These are phyloP conservation scores for Sclerotinia sclerotiorum DNA, from an alignment of 2,329 filamentous ascomycete species.

Conservation along the genomic window DNA sequence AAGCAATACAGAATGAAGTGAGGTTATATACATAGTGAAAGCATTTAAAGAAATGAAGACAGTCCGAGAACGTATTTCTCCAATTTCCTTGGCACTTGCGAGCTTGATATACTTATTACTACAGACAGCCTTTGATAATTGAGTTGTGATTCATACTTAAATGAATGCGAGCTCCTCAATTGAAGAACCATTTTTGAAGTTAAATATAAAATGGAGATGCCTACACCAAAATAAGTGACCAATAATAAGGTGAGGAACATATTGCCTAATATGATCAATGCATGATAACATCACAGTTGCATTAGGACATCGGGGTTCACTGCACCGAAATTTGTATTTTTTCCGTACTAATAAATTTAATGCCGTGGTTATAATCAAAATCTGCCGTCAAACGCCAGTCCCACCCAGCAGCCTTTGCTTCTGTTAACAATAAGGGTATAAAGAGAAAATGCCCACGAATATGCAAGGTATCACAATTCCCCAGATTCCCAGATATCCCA, in stretches of 20 bases:
- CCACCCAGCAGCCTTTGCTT: slow-evolving; percentile 6
- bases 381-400: slow-evolving; percentile 1
- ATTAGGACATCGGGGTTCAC: slow-evolving; percentile 25
- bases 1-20: neutral
- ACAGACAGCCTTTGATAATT: neutral
- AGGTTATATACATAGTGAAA: slow-evolving; percentile 1
- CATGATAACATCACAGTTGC: slow-evolving; percentile 17
- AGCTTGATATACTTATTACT: slow-evolving; percentile 7
- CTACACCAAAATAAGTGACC: slow-evolving; percentile 1
- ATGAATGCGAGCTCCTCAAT: neutral
- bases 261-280: slow-evolving; percentile 6
- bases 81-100: slow-evolving; percentile 6
- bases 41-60: neutral
- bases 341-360: slow-evolving; percentile 24
- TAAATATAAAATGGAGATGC: slow-evolving; percentile 11
- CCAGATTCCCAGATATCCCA: neutral
- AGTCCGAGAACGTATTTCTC: slow-evolving; percentile 6
- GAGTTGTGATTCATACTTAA: neutral
- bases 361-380: neutral
- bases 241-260: slow-evolving; percentile 11
- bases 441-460: slow-evolving; percentile 7
- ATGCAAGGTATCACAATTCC: slow-evolving; percentile 20
- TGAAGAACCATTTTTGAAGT: neutral
- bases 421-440: slow-evolving; percentile 22
- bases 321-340: slow-evolving; percentile 29